Percentiles rank a stretch among this genome's conserved stretches.
phyloP scores from a whole-genome alignment of 306 rosid species.

The Glycine soja region DNA sequence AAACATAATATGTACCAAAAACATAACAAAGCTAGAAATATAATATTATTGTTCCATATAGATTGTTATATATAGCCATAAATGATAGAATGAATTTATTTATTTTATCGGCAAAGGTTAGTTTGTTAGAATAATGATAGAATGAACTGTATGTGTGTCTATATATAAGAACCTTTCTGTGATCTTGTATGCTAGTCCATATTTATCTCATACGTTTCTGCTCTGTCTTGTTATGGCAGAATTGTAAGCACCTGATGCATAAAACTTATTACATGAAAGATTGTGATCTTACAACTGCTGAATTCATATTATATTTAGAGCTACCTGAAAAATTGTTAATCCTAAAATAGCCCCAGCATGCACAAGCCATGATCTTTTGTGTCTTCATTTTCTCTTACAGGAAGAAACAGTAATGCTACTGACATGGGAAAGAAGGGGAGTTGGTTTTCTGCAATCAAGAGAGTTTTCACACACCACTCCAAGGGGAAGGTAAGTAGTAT shows the following conservation, averaged over 20 bases:
- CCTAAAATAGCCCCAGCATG: conserved; percentile 17
- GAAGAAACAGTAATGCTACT: conserved; percentile 79
- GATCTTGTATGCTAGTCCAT: conserved; percentile 18
- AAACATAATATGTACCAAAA: conserved; percentile 3
- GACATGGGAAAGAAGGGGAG: conserved; percentile 95
- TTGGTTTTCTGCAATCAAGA: conserved; percentile 95
- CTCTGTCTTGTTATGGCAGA: conserved; percentile 5
- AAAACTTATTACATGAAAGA: conserved; percentile 6
- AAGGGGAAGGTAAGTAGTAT: conserved; percentile 72
- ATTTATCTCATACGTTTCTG: not conserved
- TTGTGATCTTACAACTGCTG: conserved; percentile 11
- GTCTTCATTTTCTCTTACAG: conserved; percentile 50
- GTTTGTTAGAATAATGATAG: too few species aligned
- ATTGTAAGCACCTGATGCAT: not conserved
- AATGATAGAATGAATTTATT: not conserved
- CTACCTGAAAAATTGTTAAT: conserved; percentile 4
- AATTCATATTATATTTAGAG: conserved; percentile 27
- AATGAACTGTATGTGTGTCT: not conserved
- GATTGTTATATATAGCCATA: conserved; percentile 5
- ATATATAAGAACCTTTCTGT: not conserved
- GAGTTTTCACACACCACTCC: conserved; percentile 80
- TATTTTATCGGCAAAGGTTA: too few species aligned
- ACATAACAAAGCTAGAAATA: not conserved
- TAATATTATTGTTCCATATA: conserved; percentile 19
- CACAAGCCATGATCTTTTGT: conserved; percentile 35